These are phyloP conservation scores for Hemileccinum impolitum DNA, from an alignment of 768 basidiomycete species.

Conservation along the genomic window DNA sequence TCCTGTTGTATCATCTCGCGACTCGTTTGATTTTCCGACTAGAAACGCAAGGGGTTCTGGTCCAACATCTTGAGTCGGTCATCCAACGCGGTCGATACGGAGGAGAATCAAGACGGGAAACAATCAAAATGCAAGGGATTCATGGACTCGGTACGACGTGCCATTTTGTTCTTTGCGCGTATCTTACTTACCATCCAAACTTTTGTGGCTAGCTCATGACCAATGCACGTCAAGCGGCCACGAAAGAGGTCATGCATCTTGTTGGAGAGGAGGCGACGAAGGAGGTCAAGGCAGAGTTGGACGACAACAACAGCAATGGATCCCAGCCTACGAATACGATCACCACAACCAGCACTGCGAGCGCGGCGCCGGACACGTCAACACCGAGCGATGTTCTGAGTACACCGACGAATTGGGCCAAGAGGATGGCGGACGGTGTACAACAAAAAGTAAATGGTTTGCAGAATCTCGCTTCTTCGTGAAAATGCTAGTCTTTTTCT, in stretches of 20 bases:
- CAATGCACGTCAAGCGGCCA: not conserved
- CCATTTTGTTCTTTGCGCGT: not conserved
- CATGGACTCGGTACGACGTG: slow-evolving; percentile 6
- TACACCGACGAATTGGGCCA: slow-evolving; percentile 16
- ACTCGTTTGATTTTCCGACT: not conserved
- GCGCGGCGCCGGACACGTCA: not conserved
- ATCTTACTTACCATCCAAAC: too few relatives aligned
- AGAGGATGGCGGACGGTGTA: slow-evolving; percentile 6
- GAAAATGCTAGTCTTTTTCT: not conserved
- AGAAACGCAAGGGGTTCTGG: slow-evolving; percentile 20
- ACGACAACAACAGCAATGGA: not conserved
- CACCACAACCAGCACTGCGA: not conserved
- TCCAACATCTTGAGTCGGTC: slow-evolving; percentile 8
- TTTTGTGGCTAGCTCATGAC: not conserved
- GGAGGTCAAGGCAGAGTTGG: not conserved
- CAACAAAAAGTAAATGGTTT: slow-evolving; percentile 15
- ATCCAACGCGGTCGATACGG: not conserved
- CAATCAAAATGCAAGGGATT: slow-evolving; percentile 2
- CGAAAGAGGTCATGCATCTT: slow-evolving; percentile 3
- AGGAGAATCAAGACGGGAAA: not conserved
- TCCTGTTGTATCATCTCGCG: not conserved
- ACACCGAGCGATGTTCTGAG: not conserved
- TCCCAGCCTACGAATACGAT: not conserved
- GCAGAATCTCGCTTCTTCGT: not conserved
- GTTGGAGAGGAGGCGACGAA: slow-evolving; percentile 12